Evolutionary conservation across 108 stramenopile genomes (phyloP).

Genomic region (Nitzschia sp.): DNA sequence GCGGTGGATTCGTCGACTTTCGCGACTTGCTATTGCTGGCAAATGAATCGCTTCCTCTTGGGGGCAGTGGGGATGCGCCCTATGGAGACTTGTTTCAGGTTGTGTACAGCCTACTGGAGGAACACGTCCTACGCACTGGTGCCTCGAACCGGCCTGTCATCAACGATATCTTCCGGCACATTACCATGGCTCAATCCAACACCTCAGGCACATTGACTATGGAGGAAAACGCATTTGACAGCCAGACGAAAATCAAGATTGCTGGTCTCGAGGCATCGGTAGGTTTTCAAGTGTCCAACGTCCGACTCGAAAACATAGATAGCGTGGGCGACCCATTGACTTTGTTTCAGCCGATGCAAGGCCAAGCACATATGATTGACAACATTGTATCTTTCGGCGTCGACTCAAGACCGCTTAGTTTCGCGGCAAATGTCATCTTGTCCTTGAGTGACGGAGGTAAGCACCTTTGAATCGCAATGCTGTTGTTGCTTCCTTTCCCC

Average conservation of each 20-base stretch:
- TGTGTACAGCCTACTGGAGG: conserved; percentile 38
- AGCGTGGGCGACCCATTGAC: conserved; percentile 61
- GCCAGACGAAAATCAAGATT: conserved; percentile 34
- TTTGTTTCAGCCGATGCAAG: conserved; percentile 40
- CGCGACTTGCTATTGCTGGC: conserved; percentile 54
- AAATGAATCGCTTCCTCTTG: conserved; percentile 21
- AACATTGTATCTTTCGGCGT: conserved; percentile 59
- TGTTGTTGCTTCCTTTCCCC: not conserved
- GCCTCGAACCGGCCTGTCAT: conserved; percentile 43
- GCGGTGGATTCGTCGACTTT: conserved; percentile 48
- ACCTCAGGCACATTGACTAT: conserved; percentile 43
- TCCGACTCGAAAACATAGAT: conserved; percentile 54
- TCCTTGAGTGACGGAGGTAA: conserved; percentile 37
- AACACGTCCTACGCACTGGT: conserved; percentile 29
- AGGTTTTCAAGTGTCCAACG: conserved; percentile 45
- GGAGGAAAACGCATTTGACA: conserved; percentile 37
- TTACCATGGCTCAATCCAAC: conserved; percentile 48
- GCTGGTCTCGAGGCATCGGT: conserved; percentile 46
- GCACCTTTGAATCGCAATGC: too few species aligned
- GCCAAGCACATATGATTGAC: conserved; percentile 39
- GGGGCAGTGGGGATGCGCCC: conserved; percentile 37
- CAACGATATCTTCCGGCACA: conserved; percentile 39
- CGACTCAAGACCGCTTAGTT: conserved; percentile 40
- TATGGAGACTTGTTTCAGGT: conserved; percentile 55
- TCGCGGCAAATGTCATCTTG: conserved; percentile 31